Evolutionary conservation across 129 eudicot genomes (phyloP).

Genomic region (Artemisia annua): DNA sequence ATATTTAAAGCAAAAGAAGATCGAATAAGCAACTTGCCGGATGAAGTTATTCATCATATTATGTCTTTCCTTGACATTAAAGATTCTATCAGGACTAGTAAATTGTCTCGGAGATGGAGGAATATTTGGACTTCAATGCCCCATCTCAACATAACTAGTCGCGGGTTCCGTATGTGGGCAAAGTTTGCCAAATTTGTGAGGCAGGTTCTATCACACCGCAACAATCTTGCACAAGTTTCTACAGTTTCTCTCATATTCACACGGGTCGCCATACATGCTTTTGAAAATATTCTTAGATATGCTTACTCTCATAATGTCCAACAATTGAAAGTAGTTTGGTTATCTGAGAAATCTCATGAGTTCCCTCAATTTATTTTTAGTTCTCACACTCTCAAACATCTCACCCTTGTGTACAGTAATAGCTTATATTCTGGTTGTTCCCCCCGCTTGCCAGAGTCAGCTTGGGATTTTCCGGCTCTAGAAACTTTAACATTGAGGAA

Average conservation of each 20-base stretch:
- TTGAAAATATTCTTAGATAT: not conserved
- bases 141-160: not conserved
- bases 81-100: no score
- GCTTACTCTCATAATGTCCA: not conserved
- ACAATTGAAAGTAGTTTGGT: not conserved
- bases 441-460: not conserved
- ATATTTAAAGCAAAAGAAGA: no score
- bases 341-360: not conserved
- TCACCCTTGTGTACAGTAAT: not conserved
- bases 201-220: not conserved
- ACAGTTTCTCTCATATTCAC: not conserved
- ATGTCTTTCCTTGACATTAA: no score
- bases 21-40: no score
- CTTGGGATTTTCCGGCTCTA: constrained; percentile 20
- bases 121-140: no score
- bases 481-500: not conserved
- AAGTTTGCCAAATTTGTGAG: not conserved
- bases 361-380: not conserved
- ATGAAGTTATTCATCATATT: no score
- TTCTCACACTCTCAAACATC: not conserved
- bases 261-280: not conserved
- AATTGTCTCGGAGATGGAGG: no score
- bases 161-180: not conserved
- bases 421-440: not conserved
- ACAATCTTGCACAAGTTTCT: not conserved